phyloP scores from a whole-genome alignment of 75 land plant species.

The Larix kaempferi region DNA sequence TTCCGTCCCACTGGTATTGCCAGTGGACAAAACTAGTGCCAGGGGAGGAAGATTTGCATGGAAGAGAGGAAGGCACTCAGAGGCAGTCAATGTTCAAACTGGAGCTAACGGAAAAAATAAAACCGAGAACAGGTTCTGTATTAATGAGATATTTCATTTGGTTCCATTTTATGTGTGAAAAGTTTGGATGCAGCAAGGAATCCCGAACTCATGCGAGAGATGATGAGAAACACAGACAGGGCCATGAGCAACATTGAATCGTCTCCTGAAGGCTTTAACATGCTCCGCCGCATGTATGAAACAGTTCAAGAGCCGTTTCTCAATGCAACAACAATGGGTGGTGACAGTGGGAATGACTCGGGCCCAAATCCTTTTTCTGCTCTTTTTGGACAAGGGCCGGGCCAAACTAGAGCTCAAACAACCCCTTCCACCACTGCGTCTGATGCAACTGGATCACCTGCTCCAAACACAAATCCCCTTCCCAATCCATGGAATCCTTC shows the following conservation, averaged over 20 bases:
- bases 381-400: conserved; percentile 55
- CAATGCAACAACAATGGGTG: conserved; percentile 62
- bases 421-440: conserved; percentile 29
- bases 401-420: conserved; percentile 22
- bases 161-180: no score
- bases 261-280: conserved; percentile 93
- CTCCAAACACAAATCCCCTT: conserved; percentile 90
- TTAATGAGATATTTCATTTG: no score
- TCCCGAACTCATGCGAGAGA: conserved; percentile 91
- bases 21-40: no score
- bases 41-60: no score
- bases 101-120: no score
- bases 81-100: conserved; percentile 24
- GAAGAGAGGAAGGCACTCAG: no score
- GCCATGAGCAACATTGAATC: conserved; percentile 98
- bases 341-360: conserved; percentile 41
- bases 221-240: conserved; percentile 96
- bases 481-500: conserved; percentile 88
- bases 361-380: conserved; percentile 86
- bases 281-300: conserved; percentile 68
- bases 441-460: conserved; percentile 39
- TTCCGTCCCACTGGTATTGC: not conserved
- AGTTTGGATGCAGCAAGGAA: conserved; percentile 87
- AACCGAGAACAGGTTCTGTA: no score
- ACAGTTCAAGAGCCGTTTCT: conserved; percentile 91